Conservation (phyloP, 129 eudicot genomes). For the Deinandra increscens region DNA sequence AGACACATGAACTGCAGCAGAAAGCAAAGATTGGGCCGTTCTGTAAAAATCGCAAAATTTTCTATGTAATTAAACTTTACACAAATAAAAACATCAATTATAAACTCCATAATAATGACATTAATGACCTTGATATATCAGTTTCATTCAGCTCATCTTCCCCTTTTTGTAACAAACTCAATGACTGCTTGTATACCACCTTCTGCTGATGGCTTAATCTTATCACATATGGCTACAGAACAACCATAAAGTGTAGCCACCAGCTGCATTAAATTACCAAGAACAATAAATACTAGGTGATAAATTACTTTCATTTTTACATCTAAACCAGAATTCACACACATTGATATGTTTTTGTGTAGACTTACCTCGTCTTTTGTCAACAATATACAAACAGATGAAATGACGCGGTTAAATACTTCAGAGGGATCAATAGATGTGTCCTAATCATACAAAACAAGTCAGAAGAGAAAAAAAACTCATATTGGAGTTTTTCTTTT, state of each 20-base stretch:
- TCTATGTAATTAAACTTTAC: slow-evolving; percentile 11
- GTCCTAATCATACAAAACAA: slow-evolving; percentile 52
- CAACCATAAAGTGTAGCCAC: slow-evolving; percentile 73
- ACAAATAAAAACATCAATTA: slow-evolving; percentile 11
- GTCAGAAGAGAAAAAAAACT: slow-evolving; percentile 1
- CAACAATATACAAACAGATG: slow-evolving; percentile 75
- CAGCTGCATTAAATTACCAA: slow-evolving; percentile 52
- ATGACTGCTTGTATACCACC: slow-evolving; percentile 88
- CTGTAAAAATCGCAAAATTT: slow-evolving; percentile 44
- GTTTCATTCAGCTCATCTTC: slow-evolving; percentile 74
- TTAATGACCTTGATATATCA: slow-evolving; percentile 72
- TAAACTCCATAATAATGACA: slow-evolving; percentile 11
- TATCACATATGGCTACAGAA: slow-evolving; percentile 88
- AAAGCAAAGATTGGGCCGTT: slow-evolving; percentile 89
- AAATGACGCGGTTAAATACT: slow-evolving; percentile 84
- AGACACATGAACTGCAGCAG: slow-evolving; percentile 73
- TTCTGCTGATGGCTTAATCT: slow-evolving; percentile 88
- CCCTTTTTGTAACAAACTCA: slow-evolving; percentile 75
- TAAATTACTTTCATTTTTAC: neutral
- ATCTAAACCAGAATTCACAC: neutral
- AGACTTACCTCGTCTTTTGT: slow-evolving; percentile 78
- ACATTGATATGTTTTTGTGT: neutral
- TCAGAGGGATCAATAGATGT: slow-evolving; percentile 98
- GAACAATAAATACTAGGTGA: slow-evolving; percentile 17
- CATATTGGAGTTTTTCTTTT: neutral